A percentile compares a stretch with the other conserved stretches of the same genome.
Evolutionary conservation across 495 filamentous ascomycete species (phyloP).

Genomic region (Neurospora tetrasperma): DNA sequence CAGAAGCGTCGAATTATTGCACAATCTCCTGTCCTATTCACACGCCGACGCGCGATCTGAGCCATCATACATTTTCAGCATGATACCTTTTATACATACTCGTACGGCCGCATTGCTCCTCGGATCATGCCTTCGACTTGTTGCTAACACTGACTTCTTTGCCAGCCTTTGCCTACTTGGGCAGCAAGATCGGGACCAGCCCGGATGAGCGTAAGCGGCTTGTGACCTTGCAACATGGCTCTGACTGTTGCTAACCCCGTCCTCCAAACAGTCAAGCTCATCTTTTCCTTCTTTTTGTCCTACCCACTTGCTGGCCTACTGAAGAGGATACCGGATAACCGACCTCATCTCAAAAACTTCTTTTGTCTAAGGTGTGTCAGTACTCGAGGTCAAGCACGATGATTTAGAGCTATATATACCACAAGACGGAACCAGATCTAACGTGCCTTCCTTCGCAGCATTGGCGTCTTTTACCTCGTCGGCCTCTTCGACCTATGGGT

Average conservation of each 20-base stretch:
- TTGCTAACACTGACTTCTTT: conserved; percentile 22
- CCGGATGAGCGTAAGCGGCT: conserved; percentile 65
- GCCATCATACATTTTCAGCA: conserved; percentile 23
- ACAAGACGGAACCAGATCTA: neutral
- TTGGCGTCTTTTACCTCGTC: conserved; percentile 80
- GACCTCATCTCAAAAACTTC: conserved; percentile 79
- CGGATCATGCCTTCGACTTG: conserved; percentile 1
- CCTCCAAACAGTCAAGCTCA: conserved; percentile 67
- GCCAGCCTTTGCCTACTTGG: conserved; percentile 64
- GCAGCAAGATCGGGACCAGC: conserved; percentile 59
- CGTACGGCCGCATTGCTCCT: conserved; percentile 40
- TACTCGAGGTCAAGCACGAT: neutral
- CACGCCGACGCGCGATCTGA: neutral
- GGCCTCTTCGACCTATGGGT: conserved; percentile 93
- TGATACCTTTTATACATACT: conserved; percentile 80
- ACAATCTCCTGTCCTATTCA: neutral
- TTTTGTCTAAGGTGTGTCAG: conserved; percentile 63
- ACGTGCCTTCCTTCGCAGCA: conserved; percentile 26
- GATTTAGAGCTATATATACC: neutral
- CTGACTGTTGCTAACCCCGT: conserved; percentile 9
- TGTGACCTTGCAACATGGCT: neutral
- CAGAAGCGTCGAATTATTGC: neutral
- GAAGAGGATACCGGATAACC: conserved; percentile 79
- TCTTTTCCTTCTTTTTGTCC: conserved; percentile 82
- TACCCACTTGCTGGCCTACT: conserved; percentile 84